These are phyloP conservation scores for Prototheca stagnorum DNA, from an alignment of 163 green algal species.

Conservation along the genomic window DNA sequence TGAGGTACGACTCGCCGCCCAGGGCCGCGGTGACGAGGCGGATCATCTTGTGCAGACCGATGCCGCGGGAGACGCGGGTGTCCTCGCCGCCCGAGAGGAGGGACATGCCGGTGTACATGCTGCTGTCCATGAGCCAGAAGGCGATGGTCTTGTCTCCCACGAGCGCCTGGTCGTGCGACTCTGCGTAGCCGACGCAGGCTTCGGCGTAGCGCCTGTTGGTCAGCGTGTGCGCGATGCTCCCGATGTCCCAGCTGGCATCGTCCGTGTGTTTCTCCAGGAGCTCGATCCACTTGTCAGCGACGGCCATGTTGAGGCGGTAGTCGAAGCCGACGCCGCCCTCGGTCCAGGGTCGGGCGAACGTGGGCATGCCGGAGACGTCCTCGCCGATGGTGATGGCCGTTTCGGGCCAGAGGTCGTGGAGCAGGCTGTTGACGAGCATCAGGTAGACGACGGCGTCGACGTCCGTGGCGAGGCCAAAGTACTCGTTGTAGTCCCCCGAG, in stretches of 20 bases:
- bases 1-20: conserved; percentile 83
- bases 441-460: conserved; percentile 85
- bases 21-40: conserved; percentile 80
- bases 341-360: conserved; percentile 69
- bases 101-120: conserved; percentile 92
- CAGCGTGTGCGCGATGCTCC: conserved; percentile 76
- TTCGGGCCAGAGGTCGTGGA: conserved; percentile 84
- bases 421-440: conserved; percentile 89
- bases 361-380: conserved; percentile 85
- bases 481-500: conserved; percentile 76
- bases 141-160: conserved; percentile 74
- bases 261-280: conserved; percentile 21
- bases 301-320: conserved; percentile 93
- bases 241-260: conserved; percentile 80
- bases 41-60: conserved; percentile 88
- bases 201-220: conserved; percentile 87
- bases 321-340: conserved; percentile 95
- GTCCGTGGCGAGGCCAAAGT: conserved; percentile 85
- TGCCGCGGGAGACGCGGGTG: conserved; percentile 46
- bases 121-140: conserved; percentile 95
- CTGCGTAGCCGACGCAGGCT: conserved; percentile 60
- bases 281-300: conserved; percentile 95
- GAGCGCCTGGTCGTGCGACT: conserved; percentile 83
- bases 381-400: conserved; percentile 78
- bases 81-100: too few relatives aligned